Conservation (phyloP, 106 monocot genomes). For the Narthecium ossifragum region DNA sequence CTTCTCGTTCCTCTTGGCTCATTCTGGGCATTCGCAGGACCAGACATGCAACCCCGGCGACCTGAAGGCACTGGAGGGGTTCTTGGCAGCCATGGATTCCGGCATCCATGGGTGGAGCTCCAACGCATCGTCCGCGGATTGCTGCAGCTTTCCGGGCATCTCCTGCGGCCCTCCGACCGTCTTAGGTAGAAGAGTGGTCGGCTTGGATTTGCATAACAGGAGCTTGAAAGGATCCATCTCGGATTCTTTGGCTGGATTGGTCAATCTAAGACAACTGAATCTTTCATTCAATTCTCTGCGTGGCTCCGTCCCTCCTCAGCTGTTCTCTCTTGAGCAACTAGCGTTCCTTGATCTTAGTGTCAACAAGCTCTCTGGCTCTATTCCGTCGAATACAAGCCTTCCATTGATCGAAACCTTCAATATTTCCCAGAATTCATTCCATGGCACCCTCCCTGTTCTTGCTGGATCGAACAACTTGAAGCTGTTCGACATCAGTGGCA, state of each 20-base stretch:
- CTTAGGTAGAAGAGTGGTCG: conserved; percentile 24
- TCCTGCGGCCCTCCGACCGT: conserved; percentile 14
- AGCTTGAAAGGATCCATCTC: conserved; percentile 43
- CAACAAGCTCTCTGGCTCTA: conserved; percentile 44
- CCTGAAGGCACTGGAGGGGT: conserved; percentile 18
- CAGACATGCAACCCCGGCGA: conserved; percentile 19
- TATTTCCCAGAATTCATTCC: conserved; percentile 55
- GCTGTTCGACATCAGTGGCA: conserved; percentile 36
- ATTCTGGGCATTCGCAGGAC: neutral
- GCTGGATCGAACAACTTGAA: conserved; percentile 27
- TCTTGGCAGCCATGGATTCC: conserved; percentile 10
- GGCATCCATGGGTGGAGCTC: conserved; percentile 11
- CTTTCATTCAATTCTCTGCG: conserved; percentile 51
- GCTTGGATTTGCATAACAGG: conserved; percentile 42
- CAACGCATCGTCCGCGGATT: conserved; percentile 3
- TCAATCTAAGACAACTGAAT: conserved; percentile 35
- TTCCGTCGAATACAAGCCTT: conserved; percentile 27
- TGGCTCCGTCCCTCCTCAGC: conserved; percentile 31
- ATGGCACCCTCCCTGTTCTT: conserved; percentile 54
- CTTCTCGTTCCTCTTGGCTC: neutral
- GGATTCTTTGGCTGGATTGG: conserved; percentile 39
- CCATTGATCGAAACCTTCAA: conserved; percentile 53
- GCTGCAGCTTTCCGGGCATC: conserved; percentile 35
- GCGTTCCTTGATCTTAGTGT: conserved; percentile 55
- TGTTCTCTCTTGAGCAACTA: conserved; percentile 39